A percentile compares a stretch with the other conserved stretches of the same genome.
These are phyloP conservation scores for Erysiphe pulchra DNA, from an alignment of 2,329 filamentous ascomycete genomes.

Conservation along the genomic window DNA sequence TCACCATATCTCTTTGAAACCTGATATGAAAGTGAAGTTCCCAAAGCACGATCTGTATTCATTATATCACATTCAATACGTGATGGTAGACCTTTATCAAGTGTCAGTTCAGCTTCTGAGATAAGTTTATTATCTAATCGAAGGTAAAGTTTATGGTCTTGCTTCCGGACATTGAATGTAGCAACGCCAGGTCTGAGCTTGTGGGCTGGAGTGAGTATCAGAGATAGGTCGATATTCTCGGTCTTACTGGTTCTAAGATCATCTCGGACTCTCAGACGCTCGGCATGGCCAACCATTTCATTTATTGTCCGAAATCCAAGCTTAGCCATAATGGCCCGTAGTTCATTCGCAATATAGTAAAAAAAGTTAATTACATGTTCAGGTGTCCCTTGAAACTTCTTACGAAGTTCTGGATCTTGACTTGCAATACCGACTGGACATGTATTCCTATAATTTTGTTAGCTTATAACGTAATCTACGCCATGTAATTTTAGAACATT, in stretches of 20 bases:
- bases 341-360: slow-evolving; percentile 90
- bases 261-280: slow-evolving; percentile 64
- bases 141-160: slow-evolving; percentile 81
- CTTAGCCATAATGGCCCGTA: slow-evolving; percentile 89
- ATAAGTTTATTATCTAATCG: slow-evolving; percentile 94
- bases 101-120: slow-evolving; percentile 75
- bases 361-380: slow-evolving; percentile 92
- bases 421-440: slow-evolving; percentile 87
- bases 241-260: slow-evolving; percentile 76
- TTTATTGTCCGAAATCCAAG: slow-evolving; percentile 88
- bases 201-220: slow-evolving; percentile 88
- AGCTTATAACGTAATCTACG: neutral
- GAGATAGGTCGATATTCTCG: slow-evolving; percentile 72
- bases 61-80: slow-evolving; percentile 89
- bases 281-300: slow-evolving; percentile 88
- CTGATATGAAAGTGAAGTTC: slow-evolving; percentile 84
- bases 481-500: neutral
- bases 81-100: slow-evolving; percentile 82
- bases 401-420: slow-evolving; percentile 76
- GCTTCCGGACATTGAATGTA: slow-evolving; percentile 93
- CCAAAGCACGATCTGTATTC: slow-evolving; percentile 86
- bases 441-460: slow-evolving; percentile 30
- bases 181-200: slow-evolving; percentile 82
- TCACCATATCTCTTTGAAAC: slow-evolving; percentile 84
- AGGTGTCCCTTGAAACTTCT: slow-evolving; percentile 80